These are phyloP conservation scores for Camelina laxa DNA, from an alignment of 345 rosid species.

Conservation along the genomic window DNA sequence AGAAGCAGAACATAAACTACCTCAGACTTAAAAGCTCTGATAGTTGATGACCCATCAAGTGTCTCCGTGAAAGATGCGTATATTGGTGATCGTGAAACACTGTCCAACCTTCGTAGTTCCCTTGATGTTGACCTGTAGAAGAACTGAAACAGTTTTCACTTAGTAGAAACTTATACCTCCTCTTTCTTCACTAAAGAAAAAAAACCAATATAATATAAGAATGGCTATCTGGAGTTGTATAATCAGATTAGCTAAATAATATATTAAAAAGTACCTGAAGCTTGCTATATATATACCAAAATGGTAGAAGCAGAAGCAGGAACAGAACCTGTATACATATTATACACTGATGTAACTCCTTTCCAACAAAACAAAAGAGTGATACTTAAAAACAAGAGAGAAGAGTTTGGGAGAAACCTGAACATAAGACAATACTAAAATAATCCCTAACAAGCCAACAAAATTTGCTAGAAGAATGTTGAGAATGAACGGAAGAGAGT, in stretches of 20 bases:
- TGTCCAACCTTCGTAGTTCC: conserved; percentile 89
- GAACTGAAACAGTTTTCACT: conserved; percentile 61
- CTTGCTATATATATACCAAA: conserved; percentile 87
- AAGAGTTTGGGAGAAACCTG: conserved; percentile 59
- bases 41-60: conserved; percentile 89
- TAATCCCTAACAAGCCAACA: conserved; percentile 86
- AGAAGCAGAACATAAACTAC: conserved; percentile 47
- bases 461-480: conserved; percentile 93
- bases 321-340: conserved; percentile 62
- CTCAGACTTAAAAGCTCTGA: conserved; percentile 84
- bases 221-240: no score
- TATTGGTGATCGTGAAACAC: conserved; percentile 94
- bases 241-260: background rate
- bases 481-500: conserved; percentile 95
- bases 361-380: background rate
- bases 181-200: background rate
- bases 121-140: conserved; percentile 97
- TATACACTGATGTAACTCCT: conserved; percentile 11
- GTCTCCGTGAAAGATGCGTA: conserved; percentile 89
- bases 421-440: conserved; percentile 79
- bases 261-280: conserved; percentile 66
- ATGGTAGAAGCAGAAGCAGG: conserved; percentile 83
- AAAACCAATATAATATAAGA: background rate
- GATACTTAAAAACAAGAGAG: conserved; percentile 3
- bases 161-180: conserved; percentile 24